A percentile compares a stretch with the other conserved stretches of the same genome.
Conservation (phyloP, 805 yeast species). For the Candida tibetensis region DNA sequence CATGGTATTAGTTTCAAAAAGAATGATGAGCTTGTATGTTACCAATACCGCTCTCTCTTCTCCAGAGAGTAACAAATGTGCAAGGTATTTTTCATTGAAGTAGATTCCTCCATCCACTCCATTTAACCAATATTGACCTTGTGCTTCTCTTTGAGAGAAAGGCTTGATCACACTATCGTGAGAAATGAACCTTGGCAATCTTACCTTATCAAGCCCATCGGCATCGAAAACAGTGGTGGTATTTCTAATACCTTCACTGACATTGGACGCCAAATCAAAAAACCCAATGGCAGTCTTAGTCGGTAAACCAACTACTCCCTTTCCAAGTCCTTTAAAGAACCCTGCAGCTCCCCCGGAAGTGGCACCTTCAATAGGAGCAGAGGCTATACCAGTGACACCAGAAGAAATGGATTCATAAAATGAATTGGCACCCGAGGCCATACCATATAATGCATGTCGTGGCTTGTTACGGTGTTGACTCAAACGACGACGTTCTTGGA, state of each 20-base stretch:
- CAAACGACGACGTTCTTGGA: slow-evolving; percentile 77
- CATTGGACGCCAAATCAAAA: slow-evolving; percentile 86
- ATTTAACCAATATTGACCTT: slow-evolving; percentile 92
- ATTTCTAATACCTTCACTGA: slow-evolving; percentile 90
- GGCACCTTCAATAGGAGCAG: slow-evolving; percentile 89
- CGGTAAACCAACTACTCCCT: slow-evolving; percentile 92
- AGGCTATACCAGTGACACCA: slow-evolving; percentile 87
- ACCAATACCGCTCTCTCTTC: slow-evolving; percentile 75
- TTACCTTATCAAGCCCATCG: slow-evolving; percentile 70
- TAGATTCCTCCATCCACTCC: slow-evolving; percentile 76
- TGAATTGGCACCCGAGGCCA: slow-evolving; percentile 84
- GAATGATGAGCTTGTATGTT: slow-evolving; percentile 65
- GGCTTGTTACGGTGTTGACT: slow-evolving; percentile 77
- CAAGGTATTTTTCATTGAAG: slow-evolving; percentile 71
- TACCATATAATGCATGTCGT: slow-evolving; percentile 78
- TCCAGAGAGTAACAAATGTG: slow-evolving; percentile 82
- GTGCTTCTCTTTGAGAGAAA: slow-evolving; percentile 77
- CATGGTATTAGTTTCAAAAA: slow-evolving; percentile 61
- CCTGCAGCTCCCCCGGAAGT: slow-evolving; percentile 87
- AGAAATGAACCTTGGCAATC: slow-evolving; percentile 77
- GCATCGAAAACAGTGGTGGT: slow-evolving; percentile 88
- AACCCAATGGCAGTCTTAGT: slow-evolving; percentile 96
- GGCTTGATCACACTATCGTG: slow-evolving; percentile 72
- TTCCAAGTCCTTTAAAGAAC: slow-evolving; percentile 89
- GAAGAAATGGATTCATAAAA: slow-evolving; percentile 82